These are phyloP conservation scores for Marvania coccoides DNA, from an alignment of 139 green algal species.

Conservation along the genomic window DNA sequence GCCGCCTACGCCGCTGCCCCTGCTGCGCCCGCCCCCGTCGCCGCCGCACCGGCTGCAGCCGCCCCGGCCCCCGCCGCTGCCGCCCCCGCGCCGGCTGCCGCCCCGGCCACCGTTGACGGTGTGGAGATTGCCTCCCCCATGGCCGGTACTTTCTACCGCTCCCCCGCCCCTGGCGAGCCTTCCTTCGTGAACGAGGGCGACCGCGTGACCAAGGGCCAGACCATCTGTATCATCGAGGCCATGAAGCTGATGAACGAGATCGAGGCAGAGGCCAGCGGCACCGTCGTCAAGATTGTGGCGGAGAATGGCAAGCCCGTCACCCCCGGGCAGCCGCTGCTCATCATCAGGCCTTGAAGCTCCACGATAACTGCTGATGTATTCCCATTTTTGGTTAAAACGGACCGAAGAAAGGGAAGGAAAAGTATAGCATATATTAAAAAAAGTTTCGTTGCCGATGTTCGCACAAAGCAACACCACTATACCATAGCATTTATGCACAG, in stretches of 20 bases:
- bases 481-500: too few relatives aligned
- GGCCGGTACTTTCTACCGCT: conserved; percentile 69
- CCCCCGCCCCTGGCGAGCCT: conserved; percentile 84
- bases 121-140: conserved; percentile 57
- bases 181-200: conserved; percentile 88
- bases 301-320: conserved; percentile 71
- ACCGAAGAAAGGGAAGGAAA: too few relatives aligned
- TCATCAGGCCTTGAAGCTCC: conserved; percentile 47
- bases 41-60: conserved; percentile 24
- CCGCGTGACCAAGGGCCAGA: conserved; percentile 87
- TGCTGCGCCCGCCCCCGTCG: conserved; percentile 19
- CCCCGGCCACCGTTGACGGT: conserved; percentile 31
- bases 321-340: conserved; percentile 57
- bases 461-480: background rate
- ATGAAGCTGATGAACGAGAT: conserved; percentile 99
- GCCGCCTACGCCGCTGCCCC: background rate
- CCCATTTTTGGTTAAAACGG: too few relatives aligned
- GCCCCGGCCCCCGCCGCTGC: conserved; percentile 41
- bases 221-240: conserved; percentile 93
- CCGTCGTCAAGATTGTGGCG: conserved; percentile 66
- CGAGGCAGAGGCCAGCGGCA: conserved; percentile 77
- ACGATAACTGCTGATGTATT: background rate
- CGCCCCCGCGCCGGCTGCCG: conserved; percentile 37
- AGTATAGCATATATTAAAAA: too few relatives aligned
- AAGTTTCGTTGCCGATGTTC: background rate